These are phyloP conservation scores for Apiospora hydei DNA, from an alignment of 2,329 filamentous ascomycete species.

Conservation along the genomic window DNA sequence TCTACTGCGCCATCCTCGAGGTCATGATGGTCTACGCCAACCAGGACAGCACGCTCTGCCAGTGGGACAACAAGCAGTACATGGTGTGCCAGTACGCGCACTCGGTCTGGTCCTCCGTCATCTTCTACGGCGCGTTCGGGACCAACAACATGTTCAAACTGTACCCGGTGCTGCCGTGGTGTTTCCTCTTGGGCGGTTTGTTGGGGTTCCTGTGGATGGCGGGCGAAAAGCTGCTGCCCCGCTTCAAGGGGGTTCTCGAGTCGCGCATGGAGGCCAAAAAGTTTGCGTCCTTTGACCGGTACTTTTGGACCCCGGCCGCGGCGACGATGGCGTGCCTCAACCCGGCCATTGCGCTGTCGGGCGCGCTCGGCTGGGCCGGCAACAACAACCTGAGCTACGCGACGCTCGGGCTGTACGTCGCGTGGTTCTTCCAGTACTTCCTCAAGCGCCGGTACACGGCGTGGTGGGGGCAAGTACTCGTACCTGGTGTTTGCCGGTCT, in stretches of 20 bases:
- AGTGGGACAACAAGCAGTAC: constrained; percentile 40
- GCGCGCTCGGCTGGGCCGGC: constrained; percentile 40
- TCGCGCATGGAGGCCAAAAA: constrained; percentile 29
- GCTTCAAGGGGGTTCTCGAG: constrained; percentile 29
- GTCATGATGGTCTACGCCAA: constrained; percentile 44
- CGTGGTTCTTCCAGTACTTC: constrained; percentile 39
- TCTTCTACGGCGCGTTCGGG: constrained; percentile 44
- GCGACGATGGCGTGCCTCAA: constrained; percentile 30
- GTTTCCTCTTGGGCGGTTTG: constrained; percentile 44
- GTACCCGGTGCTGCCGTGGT: constrained; percentile 41
- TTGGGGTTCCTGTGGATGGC: constrained; percentile 40
- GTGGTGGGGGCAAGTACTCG: constrained; percentile 42
- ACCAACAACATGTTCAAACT: constrained; percentile 42
- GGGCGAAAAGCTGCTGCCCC: constrained; percentile 37
- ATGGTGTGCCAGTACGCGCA: constrained; percentile 44
- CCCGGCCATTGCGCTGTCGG: constrained; percentile 37
- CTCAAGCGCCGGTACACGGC: constrained; percentile 42
- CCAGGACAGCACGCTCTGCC: constrained; percentile 42
- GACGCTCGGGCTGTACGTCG: constrained; percentile 40
- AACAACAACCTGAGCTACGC: constrained; percentile 41
- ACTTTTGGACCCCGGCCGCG: constrained; percentile 35
- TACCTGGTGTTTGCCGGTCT: constrained; percentile 42
- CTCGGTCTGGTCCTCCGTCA: constrained; percentile 43
- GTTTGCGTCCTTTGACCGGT: constrained; percentile 33
- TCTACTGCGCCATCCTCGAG: constrained; percentile 55